Evolutionary conservation across 345 rosid species (phyloP), one percentile per base, ranked within the genome.

Genomic region (Mangifera indica): DNA sequence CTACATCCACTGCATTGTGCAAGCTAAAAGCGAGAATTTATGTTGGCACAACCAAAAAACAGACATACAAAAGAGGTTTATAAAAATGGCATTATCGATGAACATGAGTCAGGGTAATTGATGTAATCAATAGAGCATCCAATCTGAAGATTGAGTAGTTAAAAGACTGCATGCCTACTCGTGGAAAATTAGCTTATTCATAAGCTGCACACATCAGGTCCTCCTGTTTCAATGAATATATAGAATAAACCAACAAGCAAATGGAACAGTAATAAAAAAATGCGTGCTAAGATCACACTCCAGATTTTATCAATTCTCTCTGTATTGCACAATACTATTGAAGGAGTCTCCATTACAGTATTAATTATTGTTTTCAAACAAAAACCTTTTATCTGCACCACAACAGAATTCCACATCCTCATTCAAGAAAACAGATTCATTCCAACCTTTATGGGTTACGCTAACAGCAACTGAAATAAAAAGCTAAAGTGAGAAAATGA

Each of bases 181-280:
- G 25, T 52, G n/a, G 60, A 52, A 67, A 52, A 54, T 66, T 32
- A 52, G 32, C 29, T 54, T 20, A 53, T 53, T 54, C 26, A 34
- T 18, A n/a, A 12, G 22, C 7, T 20, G 17, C 10, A 21, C 49
- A 7, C 2, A 24, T 22, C 48, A 52, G 53, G 60, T 67, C 60
- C n/a, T 20, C 10, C 6, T 34, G 7, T n/a, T 17, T 11, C 46
- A 53, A 52, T 40, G 42, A 34, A 53, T 5, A 34, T 24, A 54
- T 25, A 10, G 51, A 10, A 60, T 26, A 53, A 20, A 20, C 17
- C 71, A 34, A 67, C n/a, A n/a, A n/a, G n/a, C n/a, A n/a, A n/a
- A n/a, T n/a, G n/a, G n/a, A n/a, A n/a, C 60, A 3, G 49, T 67
- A n/a, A 37, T 48, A 53, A 52, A 52, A 60, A 52, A 67, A 10